Percentiles rank a stretch among this genome's conserved stretches.
Conservation (phyloP, 2,329 filamentous ascomycete species). For the Nigrograna mackinnonii region DNA sequence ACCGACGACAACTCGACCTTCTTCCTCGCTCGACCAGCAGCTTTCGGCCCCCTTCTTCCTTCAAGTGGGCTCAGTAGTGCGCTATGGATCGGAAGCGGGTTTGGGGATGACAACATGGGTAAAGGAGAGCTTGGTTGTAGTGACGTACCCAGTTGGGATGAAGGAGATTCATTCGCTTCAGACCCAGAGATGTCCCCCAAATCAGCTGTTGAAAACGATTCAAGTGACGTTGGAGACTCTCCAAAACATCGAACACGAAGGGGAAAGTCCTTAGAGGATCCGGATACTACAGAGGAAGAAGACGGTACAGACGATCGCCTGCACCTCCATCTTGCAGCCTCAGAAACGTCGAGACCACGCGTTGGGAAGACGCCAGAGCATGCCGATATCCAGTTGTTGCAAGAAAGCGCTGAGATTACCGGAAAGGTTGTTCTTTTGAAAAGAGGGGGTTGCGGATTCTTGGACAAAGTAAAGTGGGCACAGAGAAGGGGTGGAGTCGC, state of each 20-base stretch:
- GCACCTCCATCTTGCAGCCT: constrained; percentile 52
- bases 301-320: constrained; percentile 88
- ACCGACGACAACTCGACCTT: constrained; percentile 98
- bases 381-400: constrained; percentile 88
- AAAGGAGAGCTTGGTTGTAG: constrained; percentile 89
- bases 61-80: constrained; percentile 80
- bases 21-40: constrained; percentile 89
- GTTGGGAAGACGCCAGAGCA: constrained; percentile 55
- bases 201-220: constrained; percentile 6
- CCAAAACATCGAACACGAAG: constrained; percentile 5
- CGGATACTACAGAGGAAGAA: constrained; percentile 43
- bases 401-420: constrained; percentile 88
- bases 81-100: constrained; percentile 91
- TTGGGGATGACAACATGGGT: constrained; percentile 73
- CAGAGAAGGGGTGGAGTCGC: constrained; percentile 87
- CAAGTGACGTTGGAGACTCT: not conserved
- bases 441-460: constrained; percentile 90
- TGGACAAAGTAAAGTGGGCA: constrained; percentile 97
- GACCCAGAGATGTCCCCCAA: constrained; percentile 8
- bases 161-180: constrained; percentile 43
- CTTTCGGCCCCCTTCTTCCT: constrained; percentile 83
- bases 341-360: constrained; percentile 16
- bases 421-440: constrained; percentile 92
- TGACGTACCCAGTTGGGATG: constrained; percentile 87
- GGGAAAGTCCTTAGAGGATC: constrained; percentile 1